A percentile compares a stretch with the other conserved stretches of the same genome.
phyloP scores from a whole-genome alignment of 1,284 basidiomycete species.

The Termitomyces sp. region DNA sequence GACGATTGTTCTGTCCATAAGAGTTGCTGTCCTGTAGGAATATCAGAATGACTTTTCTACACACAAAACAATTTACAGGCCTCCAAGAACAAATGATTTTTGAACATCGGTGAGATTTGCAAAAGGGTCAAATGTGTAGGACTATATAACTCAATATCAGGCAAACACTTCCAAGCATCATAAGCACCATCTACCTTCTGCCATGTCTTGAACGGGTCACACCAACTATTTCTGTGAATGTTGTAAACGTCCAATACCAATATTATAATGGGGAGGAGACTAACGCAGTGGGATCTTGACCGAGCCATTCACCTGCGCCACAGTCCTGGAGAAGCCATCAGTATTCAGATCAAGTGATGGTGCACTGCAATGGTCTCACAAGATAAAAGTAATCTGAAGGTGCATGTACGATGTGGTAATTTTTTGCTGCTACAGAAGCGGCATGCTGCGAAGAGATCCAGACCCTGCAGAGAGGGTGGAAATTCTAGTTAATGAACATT shows the following conservation, averaged over 20 bases:
- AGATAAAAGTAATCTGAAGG: slow-evolving; percentile 77
- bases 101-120: slow-evolving; percentile 50
- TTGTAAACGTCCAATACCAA: neutral
- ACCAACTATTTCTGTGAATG: slow-evolving; percentile 43
- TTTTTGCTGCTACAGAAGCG: slow-evolving; percentile 51
- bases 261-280: neutral
- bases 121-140: slow-evolving; percentile 71
- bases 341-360: neutral
- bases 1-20: slow-evolving; percentile 79
- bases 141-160: slow-evolving; percentile 24
- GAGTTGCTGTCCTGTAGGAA: slow-evolving; percentile 50
- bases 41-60: neutral
- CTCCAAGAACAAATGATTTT: slow-evolving; percentile 60
- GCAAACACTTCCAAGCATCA: neutral
- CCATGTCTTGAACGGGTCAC: slow-evolving; percentile 78
- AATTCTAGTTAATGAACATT: neutral
- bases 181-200: slow-evolving; percentile 40
- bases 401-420: slow-evolving; percentile 61
- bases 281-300: slow-evolving; percentile 40
- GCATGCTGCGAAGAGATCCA: slow-evolving; percentile 72
- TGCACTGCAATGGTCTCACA: slow-evolving; percentile 29
- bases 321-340: slow-evolving; percentile 51
- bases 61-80: slow-evolving; percentile 28
- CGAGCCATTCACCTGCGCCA: slow-evolving; percentile 77
- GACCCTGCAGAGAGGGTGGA: slow-evolving; percentile 35